Evolutionary conservation across 2,329 filamentous ascomycete species (phyloP).

Genomic region (Xenoacremonium recifei): DNA sequence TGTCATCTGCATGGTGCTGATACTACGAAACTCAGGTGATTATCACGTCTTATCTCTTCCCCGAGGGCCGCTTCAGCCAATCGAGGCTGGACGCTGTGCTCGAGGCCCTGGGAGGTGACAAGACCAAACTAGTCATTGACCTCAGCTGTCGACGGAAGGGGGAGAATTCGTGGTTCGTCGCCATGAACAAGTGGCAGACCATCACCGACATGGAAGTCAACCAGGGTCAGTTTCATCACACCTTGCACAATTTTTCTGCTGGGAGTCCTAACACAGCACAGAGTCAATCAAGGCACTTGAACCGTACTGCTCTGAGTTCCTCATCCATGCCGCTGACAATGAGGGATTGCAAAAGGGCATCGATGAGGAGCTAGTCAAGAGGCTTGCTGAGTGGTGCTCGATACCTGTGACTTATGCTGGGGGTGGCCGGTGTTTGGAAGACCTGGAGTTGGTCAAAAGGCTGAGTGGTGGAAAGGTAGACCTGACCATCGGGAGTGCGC

Average conservation of each 20-base stretch:
- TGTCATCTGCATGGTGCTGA: constrained; percentile 10
- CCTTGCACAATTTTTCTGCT: neutral
- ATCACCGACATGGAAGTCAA: constrained; percentile 95
- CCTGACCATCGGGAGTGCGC: constrained; percentile 90
- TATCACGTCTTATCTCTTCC: constrained; percentile 94
- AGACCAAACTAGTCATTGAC: constrained; percentile 84
- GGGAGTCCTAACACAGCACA: constrained; percentile 34
- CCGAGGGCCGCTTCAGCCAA: constrained; percentile 76
- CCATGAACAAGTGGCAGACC: constrained; percentile 99
- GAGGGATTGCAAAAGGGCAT: constrained; percentile 91
- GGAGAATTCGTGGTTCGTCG: constrained; percentile 82
- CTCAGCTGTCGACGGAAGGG: constrained; percentile 81
- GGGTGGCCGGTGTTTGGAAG: constrained; percentile 78
- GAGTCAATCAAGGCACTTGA: constrained; percentile 79
- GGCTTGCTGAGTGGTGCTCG: constrained; percentile 78
- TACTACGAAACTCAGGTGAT: constrained; percentile 71
- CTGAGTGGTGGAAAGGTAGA: constrained; percentile 83
- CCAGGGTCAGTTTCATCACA: constrained; percentile 57
- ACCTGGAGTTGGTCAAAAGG: constrained; percentile 77
- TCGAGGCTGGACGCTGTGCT: constrained; percentile 73
- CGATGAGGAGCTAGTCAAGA: constrained; percentile 77
- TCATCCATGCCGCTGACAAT: constrained; percentile 96
- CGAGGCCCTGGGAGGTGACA: constrained; percentile 69
- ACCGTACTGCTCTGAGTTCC: constrained; percentile 92
- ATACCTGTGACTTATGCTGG: constrained; percentile 97